Evolutionary conservation across 257 asterid species (phyloP).

Genomic region (Scutellaria baicalensis): DNA sequence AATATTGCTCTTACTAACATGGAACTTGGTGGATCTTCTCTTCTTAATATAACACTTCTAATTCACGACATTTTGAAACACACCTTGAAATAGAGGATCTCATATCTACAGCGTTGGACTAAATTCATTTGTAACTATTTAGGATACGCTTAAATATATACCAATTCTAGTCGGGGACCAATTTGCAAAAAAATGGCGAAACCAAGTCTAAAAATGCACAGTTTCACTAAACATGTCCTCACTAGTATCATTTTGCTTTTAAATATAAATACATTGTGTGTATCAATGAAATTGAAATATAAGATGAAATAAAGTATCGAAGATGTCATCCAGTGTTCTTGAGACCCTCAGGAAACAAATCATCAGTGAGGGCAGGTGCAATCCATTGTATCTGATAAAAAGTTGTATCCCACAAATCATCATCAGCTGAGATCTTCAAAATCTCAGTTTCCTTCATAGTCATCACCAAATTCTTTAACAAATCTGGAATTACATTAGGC

Average conservation of each 20-base stretch:
- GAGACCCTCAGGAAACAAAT: constrained; percentile 63
- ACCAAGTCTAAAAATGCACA: too few species aligned
- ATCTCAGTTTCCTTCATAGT: constrained; percentile 69
- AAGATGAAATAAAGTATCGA: too few species aligned
- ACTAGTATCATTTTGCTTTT: too few species aligned
- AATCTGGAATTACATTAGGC: constrained; percentile 46
- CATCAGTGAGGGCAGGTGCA: constrained; percentile 75
- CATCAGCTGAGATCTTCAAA: constrained; percentile 47
- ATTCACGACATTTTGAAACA: constrained; percentile 34
- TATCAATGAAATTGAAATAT: too few species aligned
- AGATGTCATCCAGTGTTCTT: neutral
- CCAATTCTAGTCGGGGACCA: too few species aligned
- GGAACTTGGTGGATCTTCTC: constrained; percentile 49
- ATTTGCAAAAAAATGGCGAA: too few species aligned
- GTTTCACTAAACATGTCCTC: too few species aligned
- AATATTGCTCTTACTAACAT: constrained; percentile 31
- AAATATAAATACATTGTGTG: too few species aligned
- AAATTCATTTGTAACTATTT: too few species aligned
- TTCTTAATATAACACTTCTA: constrained; percentile 25
- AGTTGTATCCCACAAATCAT: constrained; percentile 81
- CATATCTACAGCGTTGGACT: too few species aligned
- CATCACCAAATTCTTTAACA: constrained; percentile 51
- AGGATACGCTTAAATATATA: too few species aligned
- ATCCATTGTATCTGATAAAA: constrained; percentile 87
- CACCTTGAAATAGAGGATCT: neutral